Evolutionary conservation across 768 basidiomycete genomes (phyloP), one percentile per base, ranked within the genome.

Genomic region (Lepiota brunneoincarnata): DNA sequence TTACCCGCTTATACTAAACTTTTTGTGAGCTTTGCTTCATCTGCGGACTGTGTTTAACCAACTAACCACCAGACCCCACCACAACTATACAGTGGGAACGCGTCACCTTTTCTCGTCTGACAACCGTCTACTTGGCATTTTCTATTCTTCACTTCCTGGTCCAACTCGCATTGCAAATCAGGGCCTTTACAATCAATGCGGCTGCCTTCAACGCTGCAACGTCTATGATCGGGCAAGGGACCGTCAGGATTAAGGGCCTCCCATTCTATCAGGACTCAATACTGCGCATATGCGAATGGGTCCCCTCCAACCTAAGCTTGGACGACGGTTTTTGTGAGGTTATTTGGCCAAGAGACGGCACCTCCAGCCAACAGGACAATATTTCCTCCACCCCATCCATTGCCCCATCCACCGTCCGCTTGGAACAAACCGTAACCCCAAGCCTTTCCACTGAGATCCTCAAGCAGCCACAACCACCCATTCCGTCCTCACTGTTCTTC

Each of bases 111-210:
- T 87, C 88, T 44, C 77, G 76, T 35, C 72, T 87, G 49, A 85
- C 89, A 17, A 71, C 76, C 56, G 62, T 81, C 62, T 92, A 89
- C 67, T 81, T 89, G 63, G 50, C 75, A 40, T 87, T 90, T 65
- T 84, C 89, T 18, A 53, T 86, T 48, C 45, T 81, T 41, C 86
- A 90, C 64, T 89, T 85, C 59, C 59, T 78, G 52, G 65, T 89
- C 55, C 89, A 91, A 67, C 73, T 90, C 58, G 72, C 78, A 23
- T 74, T 92, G 42, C 89, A 91, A 69, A 78, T 76, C 47, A 76
- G 77, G 49, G 88, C 84, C 10, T 86, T 84, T 71, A 72, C 73
- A 11, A 80, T 81, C 69, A 91, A 91, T 60, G 76, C 76, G 7
- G 59, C 76, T 17, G 86, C 87, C 5, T 79, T 81, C 24, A 54